Evolutionary conservation across 192 early-diverging fungal genomes (phyloP), one percentile per base, ranked within the genome.

Genomic region (Coemansia sp.): DNA sequence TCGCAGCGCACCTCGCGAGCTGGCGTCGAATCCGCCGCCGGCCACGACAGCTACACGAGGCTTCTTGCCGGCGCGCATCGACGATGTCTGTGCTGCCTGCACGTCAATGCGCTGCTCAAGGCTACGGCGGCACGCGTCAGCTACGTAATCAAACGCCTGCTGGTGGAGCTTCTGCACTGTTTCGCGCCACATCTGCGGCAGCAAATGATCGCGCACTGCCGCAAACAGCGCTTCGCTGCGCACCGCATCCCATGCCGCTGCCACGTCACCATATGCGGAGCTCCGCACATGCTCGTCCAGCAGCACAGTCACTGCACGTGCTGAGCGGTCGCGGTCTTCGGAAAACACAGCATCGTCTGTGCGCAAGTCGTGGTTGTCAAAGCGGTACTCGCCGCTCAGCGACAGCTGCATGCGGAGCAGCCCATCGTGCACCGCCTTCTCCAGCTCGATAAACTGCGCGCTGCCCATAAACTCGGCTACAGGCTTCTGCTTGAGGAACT

Each of bases 401-500:
- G 72, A 68, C 21, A 75, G 71, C 49, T 51, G 63, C 63, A 72
- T 23, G 17, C 78, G 72, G 41, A 95, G 58, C 27, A 97, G 76
- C 2, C 89, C 91, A 15, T 90, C 85, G 12, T 79, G 67, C 54
- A 90, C 93, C 0, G 89, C 92, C 51, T 88, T 83, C 17, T 90
- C 66, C 0, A 97, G 84, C 32, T 86, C 84, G 29, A 94, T 66
- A 72, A 94, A 94, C 74, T 92, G 87, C 2, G 85, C 89, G 56
- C 86, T 81, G 7, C 84, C 84, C 21, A 39, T 37, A 60, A 94
- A 94, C 38, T 83, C 86, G 2, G 71, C 73, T 5, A 90, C 75
- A 14, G 87, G 92, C 70, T 95, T 97, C 35, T 88, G 83, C 14
- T 71, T 67, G 51, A 98, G 63, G 39, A 88, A 96, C 83, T 96